Conservation (phyloP, 2,329 filamentous ascomycete species). For the Pseudogymnoascus sp. region DNA sequence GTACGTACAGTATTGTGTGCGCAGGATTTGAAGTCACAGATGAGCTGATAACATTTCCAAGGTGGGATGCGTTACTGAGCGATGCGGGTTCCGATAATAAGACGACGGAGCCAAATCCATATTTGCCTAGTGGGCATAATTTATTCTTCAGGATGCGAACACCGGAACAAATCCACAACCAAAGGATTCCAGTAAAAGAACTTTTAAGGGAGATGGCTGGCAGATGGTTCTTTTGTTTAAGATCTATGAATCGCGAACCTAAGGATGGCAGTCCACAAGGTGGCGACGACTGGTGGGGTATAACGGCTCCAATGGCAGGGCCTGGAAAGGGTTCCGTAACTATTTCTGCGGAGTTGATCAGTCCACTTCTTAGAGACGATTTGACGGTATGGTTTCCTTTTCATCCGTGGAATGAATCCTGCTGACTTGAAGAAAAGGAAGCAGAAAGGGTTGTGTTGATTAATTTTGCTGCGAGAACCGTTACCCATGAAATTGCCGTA, state of each 20-base stretch:
- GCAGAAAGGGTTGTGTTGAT: background rate
- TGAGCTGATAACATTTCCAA: background rate
- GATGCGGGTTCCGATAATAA: background rate
- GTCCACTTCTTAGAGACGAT: background rate
- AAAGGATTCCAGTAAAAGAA: background rate
- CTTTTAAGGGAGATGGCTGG: background rate
- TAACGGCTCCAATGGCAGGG: background rate
- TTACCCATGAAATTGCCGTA: background rate
- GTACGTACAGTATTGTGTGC: background rate
- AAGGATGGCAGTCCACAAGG: background rate
- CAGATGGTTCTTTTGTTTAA: background rate
- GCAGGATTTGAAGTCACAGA: background rate
- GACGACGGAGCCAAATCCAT: background rate
- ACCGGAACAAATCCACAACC: background rate
- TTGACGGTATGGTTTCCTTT: background rate
- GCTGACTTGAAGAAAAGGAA: background rate
- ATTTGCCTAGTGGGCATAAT: background rate
- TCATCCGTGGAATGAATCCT: background rate
- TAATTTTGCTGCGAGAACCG: background rate
- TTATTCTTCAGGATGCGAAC: background rate
- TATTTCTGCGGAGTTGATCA: background rate
- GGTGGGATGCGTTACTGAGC: background rate
- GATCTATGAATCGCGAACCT: background rate
- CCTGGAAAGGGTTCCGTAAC: background rate
- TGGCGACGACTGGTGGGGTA: background rate